Conservation (phyloP, 176 grass and related monocot genomes). For the Melocanna baccifera region DNA sequence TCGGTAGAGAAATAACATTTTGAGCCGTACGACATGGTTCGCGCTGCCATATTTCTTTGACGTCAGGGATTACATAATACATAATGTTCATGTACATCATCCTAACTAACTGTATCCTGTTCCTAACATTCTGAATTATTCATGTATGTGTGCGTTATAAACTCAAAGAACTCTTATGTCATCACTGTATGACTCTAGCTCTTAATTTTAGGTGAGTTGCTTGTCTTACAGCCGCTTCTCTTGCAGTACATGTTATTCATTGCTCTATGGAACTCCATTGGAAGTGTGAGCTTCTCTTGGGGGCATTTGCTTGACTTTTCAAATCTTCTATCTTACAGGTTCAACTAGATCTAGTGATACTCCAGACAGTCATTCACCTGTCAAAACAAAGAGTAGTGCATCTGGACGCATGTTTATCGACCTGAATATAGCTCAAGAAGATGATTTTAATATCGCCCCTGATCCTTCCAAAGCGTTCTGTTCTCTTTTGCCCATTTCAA, state of each 20-base stretch:
- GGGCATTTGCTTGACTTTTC: constrained; percentile 17
- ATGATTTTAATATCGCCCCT: constrained; percentile 36
- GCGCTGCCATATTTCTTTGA: neutral
- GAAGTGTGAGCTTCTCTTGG: constrained; percentile 2
- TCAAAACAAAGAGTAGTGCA: constrained; percentile 32
- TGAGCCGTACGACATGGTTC: neutral
- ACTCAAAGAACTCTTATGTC: neutral
- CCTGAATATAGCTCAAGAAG: constrained; percentile 75
- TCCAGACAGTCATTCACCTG: constrained; percentile 29
- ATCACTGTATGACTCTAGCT: neutral
- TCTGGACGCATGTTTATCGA: constrained; percentile 53
- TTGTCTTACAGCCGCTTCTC: neutral
- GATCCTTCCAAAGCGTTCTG: constrained; percentile 12
- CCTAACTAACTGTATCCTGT: neutral
- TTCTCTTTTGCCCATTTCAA: constrained; percentile 37
- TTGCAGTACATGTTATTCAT: neutral
- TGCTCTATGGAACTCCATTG: neutral
- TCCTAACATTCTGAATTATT: neutral
- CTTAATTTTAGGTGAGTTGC: neutral
- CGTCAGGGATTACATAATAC: neutral
- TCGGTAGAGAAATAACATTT: neutral
- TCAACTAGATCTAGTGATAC: constrained; percentile 43
- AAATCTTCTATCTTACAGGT: constrained; percentile 33
- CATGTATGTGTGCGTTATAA: neutral
- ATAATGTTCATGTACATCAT: neutral